Evolutionary conservation across 371 early-diverging fungal species (phyloP).

Genomic region (Mucor lusitanicus): DNA sequence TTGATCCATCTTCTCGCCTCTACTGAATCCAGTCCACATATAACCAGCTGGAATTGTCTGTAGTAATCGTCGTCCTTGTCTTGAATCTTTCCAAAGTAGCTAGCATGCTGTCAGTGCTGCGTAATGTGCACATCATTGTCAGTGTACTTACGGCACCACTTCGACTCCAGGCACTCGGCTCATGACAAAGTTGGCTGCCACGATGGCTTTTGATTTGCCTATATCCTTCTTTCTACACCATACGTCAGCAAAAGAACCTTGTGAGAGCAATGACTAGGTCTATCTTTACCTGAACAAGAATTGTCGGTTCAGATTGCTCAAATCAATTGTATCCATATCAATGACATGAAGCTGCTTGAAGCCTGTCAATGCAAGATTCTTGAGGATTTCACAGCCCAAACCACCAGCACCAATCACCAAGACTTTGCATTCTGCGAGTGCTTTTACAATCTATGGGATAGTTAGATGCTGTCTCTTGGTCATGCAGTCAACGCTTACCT

Average conservation of each 20-base stretch:
- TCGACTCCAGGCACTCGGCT: constrained; percentile 76
- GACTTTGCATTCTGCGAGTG: constrained; percentile 48
- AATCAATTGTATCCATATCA: constrained; percentile 98
- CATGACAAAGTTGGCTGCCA: constrained; percentile 90
- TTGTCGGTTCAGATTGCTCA: constrained; percentile 98
- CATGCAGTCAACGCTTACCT: not conserved
- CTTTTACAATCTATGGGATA: constrained; percentile 23
- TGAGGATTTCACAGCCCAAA: constrained; percentile 98
- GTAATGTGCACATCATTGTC: not conserved
- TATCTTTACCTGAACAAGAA: constrained; percentile 81
- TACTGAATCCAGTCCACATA: constrained; percentile 94
- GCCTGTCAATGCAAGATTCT: constrained; percentile 90
- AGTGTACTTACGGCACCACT: constrained; percentile 77
- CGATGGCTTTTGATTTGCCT: constrained; percentile 82
- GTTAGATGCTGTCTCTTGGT: not conserved
- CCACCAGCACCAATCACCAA: constrained; percentile 96
- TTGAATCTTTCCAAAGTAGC: constrained; percentile 87
- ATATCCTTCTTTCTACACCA: constrained; percentile 68
- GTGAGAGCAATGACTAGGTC: not conserved
- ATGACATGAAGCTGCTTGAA: constrained; percentile 88
- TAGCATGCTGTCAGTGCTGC: constrained; percentile 4
- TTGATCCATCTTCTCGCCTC: constrained; percentile 98
- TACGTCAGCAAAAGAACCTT: not conserved
- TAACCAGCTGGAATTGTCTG: constrained; percentile 80
- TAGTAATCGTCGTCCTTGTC: constrained; percentile 94